Conservation (phyloP, 495 filamentous ascomycete genomes). For the Neurospora sp. region DNA sequence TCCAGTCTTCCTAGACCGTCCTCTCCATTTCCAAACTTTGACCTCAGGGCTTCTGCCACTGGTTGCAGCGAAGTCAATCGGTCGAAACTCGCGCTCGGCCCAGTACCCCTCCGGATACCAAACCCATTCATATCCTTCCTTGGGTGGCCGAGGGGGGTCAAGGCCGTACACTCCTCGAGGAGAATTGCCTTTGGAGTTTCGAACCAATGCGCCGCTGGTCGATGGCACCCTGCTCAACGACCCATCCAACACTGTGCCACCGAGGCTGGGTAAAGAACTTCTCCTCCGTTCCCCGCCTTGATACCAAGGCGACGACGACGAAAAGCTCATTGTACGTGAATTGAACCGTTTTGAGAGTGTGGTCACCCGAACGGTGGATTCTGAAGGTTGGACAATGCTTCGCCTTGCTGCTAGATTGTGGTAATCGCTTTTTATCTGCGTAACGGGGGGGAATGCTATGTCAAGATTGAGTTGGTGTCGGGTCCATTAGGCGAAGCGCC, state of each 20-base stretch:
- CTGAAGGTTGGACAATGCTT: neutral
- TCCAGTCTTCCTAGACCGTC: constrained; percentile 22
- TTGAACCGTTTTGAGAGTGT: neutral
- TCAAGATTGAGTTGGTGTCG: neutral
- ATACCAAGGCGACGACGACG: neutral
- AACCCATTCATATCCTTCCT: constrained; percentile 42
- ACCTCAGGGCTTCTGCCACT: constrained; percentile 10
- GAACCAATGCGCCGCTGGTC: neutral
- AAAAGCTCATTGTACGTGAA: neutral
- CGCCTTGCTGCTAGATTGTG: neutral
- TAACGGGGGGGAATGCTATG: neutral
- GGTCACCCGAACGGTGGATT: too few relatives aligned
- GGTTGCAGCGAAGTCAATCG: neutral
- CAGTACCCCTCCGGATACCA: constrained; percentile 48
- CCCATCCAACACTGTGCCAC: constrained; percentile 3
- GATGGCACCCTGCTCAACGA: neutral
- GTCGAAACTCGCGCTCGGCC: constrained; percentile 37
- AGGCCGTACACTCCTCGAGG: constrained; percentile 4
- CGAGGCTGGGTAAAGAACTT: neutral
- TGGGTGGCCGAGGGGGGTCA: constrained; percentile 41
- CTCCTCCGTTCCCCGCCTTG: neutral
- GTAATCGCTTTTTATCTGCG: neutral
- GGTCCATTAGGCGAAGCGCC: neutral
- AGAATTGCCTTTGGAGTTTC: neutral
- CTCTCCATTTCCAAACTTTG: constrained; percentile 28